phyloP scores from a whole-genome alignment of 768 basidiomycete species.

The Phanerochaete carnosa region DNA sequence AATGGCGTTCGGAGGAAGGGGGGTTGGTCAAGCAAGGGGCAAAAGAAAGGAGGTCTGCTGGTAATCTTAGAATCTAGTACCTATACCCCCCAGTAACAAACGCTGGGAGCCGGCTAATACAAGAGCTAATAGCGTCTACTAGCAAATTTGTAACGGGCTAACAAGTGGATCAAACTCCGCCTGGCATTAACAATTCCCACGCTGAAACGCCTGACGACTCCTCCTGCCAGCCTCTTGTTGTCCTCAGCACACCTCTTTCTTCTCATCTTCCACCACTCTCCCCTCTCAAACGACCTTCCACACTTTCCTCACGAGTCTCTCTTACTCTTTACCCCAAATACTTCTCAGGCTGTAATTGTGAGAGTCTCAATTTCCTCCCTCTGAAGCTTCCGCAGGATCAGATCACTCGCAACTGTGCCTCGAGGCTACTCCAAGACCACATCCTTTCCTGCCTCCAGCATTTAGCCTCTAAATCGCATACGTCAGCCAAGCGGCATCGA shows the following conservation, averaged over 20 bases:
- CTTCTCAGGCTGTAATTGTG: neutral
- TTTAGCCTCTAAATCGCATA: neutral
- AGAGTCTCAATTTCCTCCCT: neutral
- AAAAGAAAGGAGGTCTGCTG: neutral
- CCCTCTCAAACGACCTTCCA: conserved; percentile 1
- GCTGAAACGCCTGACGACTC: conserved; percentile 22
- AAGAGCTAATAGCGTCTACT: neutral
- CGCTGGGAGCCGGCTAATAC: neutral
- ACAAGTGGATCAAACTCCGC: conserved; percentile 9
- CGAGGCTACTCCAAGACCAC: conserved; percentile 3
- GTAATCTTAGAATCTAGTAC: neutral
- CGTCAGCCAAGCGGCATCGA: neutral
- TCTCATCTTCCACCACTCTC: conserved; percentile 2
- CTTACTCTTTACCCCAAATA: neutral
- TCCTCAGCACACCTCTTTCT: conserved; percentile 6
- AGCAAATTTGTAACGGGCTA: neutral
- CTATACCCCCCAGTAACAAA: neutral
- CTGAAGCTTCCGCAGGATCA: neutral
- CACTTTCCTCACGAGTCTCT: conserved; percentile 1
- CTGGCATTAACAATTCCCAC: conserved; percentile 21
- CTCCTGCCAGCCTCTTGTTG: conserved; percentile 16
- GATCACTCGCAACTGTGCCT: conserved; percentile 4
- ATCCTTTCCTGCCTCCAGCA: neutral
- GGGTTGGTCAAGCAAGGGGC: neutral
- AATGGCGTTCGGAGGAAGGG: neutral